These are phyloP conservation scores for Eucalyptus curtisii DNA, from an alignment of 345 rosid species.

Conservation along the genomic window DNA sequence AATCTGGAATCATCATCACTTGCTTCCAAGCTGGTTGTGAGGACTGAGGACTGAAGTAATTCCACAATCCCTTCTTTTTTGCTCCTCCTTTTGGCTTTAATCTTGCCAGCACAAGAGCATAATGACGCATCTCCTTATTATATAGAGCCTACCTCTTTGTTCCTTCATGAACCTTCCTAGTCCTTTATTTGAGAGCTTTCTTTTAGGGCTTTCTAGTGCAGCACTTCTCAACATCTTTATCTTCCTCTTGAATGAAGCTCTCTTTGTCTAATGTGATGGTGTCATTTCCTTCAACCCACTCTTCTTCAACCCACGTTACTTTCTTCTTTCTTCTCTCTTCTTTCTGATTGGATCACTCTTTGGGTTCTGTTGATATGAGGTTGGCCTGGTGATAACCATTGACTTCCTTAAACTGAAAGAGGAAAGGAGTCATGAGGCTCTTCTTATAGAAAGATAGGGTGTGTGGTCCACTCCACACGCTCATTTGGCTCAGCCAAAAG, in stretches of 20 bases:
- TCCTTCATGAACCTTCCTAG: conserved; percentile 26
- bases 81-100: background rate
- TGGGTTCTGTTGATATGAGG: background rate
- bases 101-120: conserved; percentile 54
- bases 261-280: background rate
- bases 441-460: conserved; percentile 1
- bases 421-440: background rate
- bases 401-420: background rate
- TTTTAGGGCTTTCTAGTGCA: conserved; percentile 15
- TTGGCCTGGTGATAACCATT: background rate
- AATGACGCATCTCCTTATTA: conserved; percentile 40
- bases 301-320: background rate
- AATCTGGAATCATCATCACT: background rate
- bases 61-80: background rate
- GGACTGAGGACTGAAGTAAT: background rate
- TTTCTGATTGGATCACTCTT: background rate
- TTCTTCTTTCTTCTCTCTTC: background rate
- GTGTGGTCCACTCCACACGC: background rate
- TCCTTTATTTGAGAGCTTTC: conserved; percentile 23
- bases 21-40: background rate
- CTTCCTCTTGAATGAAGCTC: background rate
- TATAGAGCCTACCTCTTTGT: conserved; percentile 40
- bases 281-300: background rate
- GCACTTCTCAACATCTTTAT: conserved; percentile 13
- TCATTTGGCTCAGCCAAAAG: background rate